Evolutionary conservation across 2,329 filamentous ascomycete genomes (phyloP), one percentile per base, ranked within the genome.

Genomic region (Rutstroemia sp.): DNA sequence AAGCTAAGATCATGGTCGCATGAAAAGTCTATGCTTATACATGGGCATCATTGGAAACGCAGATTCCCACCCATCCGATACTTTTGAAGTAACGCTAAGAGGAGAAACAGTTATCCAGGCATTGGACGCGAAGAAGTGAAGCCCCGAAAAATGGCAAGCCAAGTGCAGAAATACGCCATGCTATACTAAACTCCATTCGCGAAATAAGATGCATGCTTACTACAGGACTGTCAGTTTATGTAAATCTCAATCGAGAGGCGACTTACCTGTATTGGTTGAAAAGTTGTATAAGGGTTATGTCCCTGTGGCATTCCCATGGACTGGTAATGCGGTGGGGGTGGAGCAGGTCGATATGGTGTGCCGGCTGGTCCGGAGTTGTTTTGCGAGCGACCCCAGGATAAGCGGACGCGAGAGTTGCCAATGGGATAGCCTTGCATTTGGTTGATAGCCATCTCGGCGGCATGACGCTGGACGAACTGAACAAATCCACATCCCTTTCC

Each of bases 341-440:
- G 94, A 51, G 94, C 94, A 61, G 94, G 94, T 62, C 94, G 88
- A 77, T 99, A 97, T 58, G 94, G 94, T 65, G 94, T 97, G 64
- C 94, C 94, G 59, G 95, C 94, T 54, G 86, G 86, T 57, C 94
- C 94, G 61, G 92, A 97, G 80, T 99, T 99, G 84, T 97, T 99
- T 80, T 99, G 94, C 55, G 89, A 95, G 63, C 94, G 89, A 62
- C 94, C 94, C 94, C 94, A 99, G 72, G 90, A 96, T 65, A 99
- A 82, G 68, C 94, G 91, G 59, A 99, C 94, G 64, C 94, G 91
- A 48, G 92, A 97, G 80, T 99, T 99, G 56, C 94, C 94, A 69
- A 99, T 99, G 23, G 94, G 94, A 72, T 99, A 99, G 60, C 94
- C 94, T 76, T 99, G 94, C 94, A 99, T 99, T 77, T 99, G 94